phyloP scores from a whole-genome alignment of 495 filamentous ascomycete species.

The Neurospora sp. region DNA sequence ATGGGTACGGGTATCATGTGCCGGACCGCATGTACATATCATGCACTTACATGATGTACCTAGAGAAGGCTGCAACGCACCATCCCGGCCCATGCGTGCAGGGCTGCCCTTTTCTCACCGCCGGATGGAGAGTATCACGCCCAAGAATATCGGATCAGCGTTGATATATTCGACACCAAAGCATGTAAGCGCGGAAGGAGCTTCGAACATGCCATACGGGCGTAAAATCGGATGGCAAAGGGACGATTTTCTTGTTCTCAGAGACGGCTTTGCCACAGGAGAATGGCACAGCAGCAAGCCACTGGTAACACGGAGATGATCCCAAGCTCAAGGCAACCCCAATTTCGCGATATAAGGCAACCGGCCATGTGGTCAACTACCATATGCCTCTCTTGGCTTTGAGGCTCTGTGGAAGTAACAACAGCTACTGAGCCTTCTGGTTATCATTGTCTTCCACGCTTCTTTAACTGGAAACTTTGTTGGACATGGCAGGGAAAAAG shows the following conservation, averaged over 20 bases:
- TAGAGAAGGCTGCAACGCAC: neutral
- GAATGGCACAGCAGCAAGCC: neutral
- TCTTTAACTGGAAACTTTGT: neutral
- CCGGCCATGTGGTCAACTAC: neutral
- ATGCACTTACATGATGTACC: neutral
- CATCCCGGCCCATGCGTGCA: neutral
- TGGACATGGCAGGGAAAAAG: neutral
- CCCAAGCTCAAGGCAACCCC: neutral
- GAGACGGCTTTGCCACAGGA: neutral
- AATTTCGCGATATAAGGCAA: neutral
- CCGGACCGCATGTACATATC: neutral
- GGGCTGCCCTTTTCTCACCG: neutral
- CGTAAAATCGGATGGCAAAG: neutral
- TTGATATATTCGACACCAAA: neutral
- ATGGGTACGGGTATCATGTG: neutral
- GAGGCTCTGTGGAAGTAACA: neutral
- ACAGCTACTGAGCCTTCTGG: neutral
- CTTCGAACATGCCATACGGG: neutral
- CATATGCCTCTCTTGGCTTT: neutral
- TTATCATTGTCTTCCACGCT: neutral
- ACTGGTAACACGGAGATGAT: neutral
- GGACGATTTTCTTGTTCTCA: neutral
- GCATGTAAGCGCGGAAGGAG: neutral
- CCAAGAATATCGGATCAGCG: neutral
- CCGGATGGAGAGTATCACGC: neutral